phyloP scores from a whole-genome alignment of 805 yeast species.

The Metschnikowia koreensis region DNA sequence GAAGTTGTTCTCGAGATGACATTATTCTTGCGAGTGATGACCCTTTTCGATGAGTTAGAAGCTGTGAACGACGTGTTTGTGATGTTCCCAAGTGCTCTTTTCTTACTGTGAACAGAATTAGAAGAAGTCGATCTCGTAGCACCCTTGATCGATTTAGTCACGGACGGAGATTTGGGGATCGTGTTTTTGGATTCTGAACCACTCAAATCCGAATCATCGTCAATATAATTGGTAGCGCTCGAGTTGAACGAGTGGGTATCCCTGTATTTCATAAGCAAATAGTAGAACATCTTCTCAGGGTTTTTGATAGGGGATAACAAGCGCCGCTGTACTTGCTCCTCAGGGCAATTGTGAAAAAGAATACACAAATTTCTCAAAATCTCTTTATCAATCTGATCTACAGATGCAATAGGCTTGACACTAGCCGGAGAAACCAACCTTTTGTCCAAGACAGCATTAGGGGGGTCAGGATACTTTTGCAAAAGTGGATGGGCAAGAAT shows the following conservation, averaged over 20 bases:
- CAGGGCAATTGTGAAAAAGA: constrained; percentile 75
- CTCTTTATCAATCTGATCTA: constrained; percentile 58
- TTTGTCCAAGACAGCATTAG: constrained; percentile 1
- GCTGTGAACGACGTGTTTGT: constrained; percentile 38
- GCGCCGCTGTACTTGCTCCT: constrained; percentile 49
- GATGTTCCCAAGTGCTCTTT: constrained; percentile 30
- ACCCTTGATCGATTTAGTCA: constrained; percentile 32
- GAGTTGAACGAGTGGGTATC: constrained; percentile 51
- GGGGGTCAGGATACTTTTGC: constrained; percentile 58
- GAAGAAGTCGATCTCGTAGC: constrained; percentile 25
- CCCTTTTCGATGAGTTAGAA: constrained; percentile 39
- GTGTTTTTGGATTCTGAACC: constrained; percentile 26
- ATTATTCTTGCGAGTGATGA: constrained; percentile 24
- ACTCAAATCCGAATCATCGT: constrained; percentile 25
- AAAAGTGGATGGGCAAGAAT: constrained; percentile 81
- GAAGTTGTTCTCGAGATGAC: constrained; percentile 26
- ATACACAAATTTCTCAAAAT: constrained; percentile 74
- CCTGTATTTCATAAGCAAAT: constrained; percentile 68
- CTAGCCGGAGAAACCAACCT: constrained; percentile 17
- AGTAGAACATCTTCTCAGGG: constrained; percentile 80
- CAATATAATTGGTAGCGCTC: constrained; percentile 22
- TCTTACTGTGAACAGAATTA: constrained; percentile 20
- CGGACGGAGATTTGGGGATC: constrained; percentile 34
- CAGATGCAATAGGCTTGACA: constrained; percentile 29
- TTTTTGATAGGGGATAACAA: constrained; percentile 57